These are phyloP conservation scores for Emmonsiellopsis sp. DNA, from an alignment of 2,329 filamentous ascomycete species.

Conservation along the genomic window DNA sequence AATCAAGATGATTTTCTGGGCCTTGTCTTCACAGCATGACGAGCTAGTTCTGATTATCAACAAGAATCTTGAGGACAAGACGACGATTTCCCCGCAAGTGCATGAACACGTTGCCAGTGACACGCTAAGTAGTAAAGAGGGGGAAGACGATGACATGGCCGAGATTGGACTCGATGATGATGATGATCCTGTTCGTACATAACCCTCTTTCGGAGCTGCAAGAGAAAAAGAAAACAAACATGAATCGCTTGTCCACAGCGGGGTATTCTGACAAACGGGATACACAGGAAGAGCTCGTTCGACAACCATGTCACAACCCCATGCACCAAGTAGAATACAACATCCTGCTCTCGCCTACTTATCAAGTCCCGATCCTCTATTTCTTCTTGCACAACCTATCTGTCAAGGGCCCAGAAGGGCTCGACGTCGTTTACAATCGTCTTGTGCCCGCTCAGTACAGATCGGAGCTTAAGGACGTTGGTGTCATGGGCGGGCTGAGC, in stretches of 20 bases:
- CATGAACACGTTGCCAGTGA: not conserved
- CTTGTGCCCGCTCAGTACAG: conserved; percentile 62
- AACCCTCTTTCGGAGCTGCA: not conserved
- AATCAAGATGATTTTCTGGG: not conserved
- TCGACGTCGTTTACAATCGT: conserved; percentile 59
- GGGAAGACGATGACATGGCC: not conserved
- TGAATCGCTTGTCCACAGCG: conserved; percentile 8
- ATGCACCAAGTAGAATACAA: conserved; percentile 56
- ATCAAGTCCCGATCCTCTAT: conserved; percentile 67
- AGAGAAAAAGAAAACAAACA: not conserved
- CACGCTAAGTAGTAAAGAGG: not conserved
- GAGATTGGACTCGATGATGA: conserved; percentile 1
- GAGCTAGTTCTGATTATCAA: conserved; percentile 2
- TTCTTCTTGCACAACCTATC: conserved; percentile 52
- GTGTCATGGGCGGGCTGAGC: conserved; percentile 64
- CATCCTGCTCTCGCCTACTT: conserved; percentile 65
- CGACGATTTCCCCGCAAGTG: not conserved
- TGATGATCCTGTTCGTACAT: conserved; percentile 6
- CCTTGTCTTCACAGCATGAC: not conserved
- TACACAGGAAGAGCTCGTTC: conserved; percentile 34
- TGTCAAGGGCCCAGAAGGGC: conserved; percentile 45
- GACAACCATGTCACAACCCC: conserved; percentile 21
- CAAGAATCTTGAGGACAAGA: not conserved
- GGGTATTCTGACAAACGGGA: conserved; percentile 23
- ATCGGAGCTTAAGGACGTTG: conserved; percentile 49